Conservation (phyloP, 768 basidiomycete species). For the Megacollybia marginata region DNA sequence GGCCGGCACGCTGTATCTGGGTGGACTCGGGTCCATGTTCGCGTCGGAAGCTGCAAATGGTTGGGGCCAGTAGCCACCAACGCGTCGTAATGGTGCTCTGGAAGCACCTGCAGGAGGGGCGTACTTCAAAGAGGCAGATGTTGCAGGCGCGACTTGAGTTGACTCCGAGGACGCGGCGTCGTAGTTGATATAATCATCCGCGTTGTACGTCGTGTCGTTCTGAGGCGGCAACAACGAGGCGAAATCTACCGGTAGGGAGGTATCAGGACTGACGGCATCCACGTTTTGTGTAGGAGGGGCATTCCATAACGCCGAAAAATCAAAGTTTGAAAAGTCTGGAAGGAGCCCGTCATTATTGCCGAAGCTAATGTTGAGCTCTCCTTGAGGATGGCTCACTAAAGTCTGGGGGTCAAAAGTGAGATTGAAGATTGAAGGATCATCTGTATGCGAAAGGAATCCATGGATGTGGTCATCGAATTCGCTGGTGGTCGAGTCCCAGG, state of each 20-base stretch:
- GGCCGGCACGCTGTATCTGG: constrained; percentile 19
- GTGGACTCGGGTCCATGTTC: constrained; percentile 21
- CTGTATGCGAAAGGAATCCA: constrained; percentile 22
- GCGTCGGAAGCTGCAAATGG: constrained; percentile 9
- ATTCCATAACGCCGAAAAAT: constrained; percentile 1
- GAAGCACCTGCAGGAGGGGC: constrained; percentile 49
- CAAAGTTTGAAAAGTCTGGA: constrained; percentile 17
- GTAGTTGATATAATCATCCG: constrained; percentile 32
- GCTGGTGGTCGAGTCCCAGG: not conserved
- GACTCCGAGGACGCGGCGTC: constrained; percentile 8
- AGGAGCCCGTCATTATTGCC: constrained; percentile 1
- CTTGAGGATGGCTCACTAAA: not conserved
- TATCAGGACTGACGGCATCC: not conserved
- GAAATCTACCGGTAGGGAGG: not conserved
- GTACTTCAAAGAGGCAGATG: constrained; percentile 27
- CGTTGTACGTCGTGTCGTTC: constrained; percentile 16
- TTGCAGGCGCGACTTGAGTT: constrained; percentile 6
- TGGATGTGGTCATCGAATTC: constrained; percentile 18
- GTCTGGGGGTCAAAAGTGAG: constrained; percentile 19
- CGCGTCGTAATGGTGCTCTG: constrained; percentile 43
- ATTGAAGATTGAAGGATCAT: constrained; percentile 27
- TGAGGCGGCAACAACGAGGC: constrained; percentile 12
- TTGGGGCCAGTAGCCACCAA: constrained; percentile 42
- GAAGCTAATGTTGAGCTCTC: not conserved
- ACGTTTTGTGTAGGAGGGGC: not conserved